Percentiles rank a stretch among this genome's conserved stretches.
phyloP scores from a whole-genome alignment of 148 eudicot genomes.

The Selenicereus undatus region DNA sequence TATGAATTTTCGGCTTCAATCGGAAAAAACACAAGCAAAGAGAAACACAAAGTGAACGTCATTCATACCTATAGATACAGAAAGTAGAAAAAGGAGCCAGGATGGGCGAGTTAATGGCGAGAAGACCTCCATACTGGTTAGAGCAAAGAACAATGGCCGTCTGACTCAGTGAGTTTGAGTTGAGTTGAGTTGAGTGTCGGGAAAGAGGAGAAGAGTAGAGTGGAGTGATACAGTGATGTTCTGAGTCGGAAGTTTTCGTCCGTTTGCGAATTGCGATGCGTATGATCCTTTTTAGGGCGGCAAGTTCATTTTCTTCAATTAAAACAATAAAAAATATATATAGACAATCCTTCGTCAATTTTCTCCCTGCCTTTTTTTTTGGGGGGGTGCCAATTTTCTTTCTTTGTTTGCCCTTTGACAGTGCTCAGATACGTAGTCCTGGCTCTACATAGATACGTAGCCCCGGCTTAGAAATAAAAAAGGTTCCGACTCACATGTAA shows the following conservation, averaged over 20 bases:
- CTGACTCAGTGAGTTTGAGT: background rate
- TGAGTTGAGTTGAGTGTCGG: background rate
- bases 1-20: background rate
- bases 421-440: too few species aligned
- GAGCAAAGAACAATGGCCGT: background rate
- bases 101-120: slow-evolving; percentile 1
- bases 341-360: too few species aligned
- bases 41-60: background rate
- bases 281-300: too few species aligned
- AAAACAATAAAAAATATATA: too few species aligned
- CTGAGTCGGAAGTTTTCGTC: background rate
- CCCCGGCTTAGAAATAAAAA: too few species aligned
- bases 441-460: too few species aligned
- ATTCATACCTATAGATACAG: slow-evolving; percentile 1
- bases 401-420: too few species aligned
- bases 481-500: too few species aligned
- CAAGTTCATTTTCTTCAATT: too few species aligned
- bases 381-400: too few species aligned
- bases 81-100: background rate
- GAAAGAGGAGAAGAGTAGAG: background rate
- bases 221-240: background rate
- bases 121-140: slow-evolving; percentile 11
- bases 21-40: background rate
- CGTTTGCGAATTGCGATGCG: too few species aligned
- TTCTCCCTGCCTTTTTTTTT: too few species aligned